A percentile compares a stretch with the other conserved stretches of the same genome.
phyloP scores from a whole-genome alignment of 768 basidiomycete species.

The Pleurotus tuoliensis region DNA sequence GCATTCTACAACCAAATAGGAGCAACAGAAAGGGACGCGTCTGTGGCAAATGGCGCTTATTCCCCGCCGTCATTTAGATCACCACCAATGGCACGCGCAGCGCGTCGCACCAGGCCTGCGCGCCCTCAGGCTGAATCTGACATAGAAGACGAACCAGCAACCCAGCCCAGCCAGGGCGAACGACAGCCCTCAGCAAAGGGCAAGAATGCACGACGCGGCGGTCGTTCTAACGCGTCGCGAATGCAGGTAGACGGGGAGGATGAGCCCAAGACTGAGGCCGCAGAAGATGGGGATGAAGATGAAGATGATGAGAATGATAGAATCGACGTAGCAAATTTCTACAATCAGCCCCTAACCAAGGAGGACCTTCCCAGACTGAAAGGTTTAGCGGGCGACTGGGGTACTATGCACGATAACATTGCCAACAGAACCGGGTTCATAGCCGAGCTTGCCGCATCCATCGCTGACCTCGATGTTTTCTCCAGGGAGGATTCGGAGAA shows the following conservation, averaged over 20 bases:
- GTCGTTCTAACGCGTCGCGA: constrained; percentile 12
- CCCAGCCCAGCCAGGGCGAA: constrained; percentile 25
- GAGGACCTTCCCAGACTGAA: constrained; percentile 48
- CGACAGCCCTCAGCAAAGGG: constrained; percentile 37
- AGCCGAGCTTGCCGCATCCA: constrained; percentile 47
- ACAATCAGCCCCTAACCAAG: constrained; percentile 61
- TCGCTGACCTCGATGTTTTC: constrained; percentile 43
- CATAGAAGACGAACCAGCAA: constrained; percentile 51
- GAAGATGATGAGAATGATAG: constrained; percentile 41
- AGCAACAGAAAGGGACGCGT: constrained; percentile 26
- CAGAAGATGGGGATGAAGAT: constrained; percentile 14
- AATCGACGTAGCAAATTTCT: constrained; percentile 61
- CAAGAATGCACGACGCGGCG: constrained; percentile 21
- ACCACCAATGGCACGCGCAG: constrained; percentile 26
- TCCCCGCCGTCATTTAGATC: not conserved
- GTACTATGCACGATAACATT: constrained; percentile 44
- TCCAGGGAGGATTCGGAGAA: not conserved
- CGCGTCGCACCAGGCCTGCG: constrained; percentile 34
- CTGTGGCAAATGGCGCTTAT: constrained; percentile 14
- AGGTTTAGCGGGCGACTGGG: constrained; percentile 64
- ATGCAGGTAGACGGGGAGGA: constrained; percentile 19
- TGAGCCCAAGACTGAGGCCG: no score
- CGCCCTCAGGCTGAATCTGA: constrained; percentile 52
- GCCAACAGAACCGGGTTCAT: constrained; percentile 41
- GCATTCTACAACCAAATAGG: constrained; percentile 17